Base-by-base conservation (phyloP, 306 rosid genomes). In the Lathyrus sativus region DNA sequence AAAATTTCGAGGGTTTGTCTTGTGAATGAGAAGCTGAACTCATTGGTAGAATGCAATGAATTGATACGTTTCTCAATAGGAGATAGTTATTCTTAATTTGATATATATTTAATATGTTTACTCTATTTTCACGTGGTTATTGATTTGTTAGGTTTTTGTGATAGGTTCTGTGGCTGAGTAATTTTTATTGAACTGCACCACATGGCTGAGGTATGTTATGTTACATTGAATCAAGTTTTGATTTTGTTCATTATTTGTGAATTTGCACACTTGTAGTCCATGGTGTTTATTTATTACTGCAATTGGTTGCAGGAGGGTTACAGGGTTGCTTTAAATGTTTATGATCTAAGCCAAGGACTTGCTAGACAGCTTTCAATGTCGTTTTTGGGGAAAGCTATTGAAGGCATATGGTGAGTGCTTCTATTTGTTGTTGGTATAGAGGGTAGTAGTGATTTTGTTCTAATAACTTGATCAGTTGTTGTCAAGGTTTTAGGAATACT, bases 271-370 rank as follows among this genome's bases (percentile, higher is more conserved):
- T 22, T 4, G 2, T 1, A 0, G 35, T 26, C 29, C 29, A 26
- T 26, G 29, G 4, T 63, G 56, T 51, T 19, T 19, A 62, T 29
- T 28, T 56, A 12, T 37, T 15, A 9, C 4, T 51, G 7, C 62
- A 28, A 51, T 18, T 72, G 48, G 39, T 82, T 70, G 74, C 90
- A 95, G 99, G 99, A 95, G 78, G 92, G 86, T 80, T 59, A 82
- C 72, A 84, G 85, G 81, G 99, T 95, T 65, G 78, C 70, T 50
- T 74, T 90, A 62, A 84, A 88, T 74, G 86, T 95, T 11, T 95
- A 95, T 76, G 99, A 95, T 54, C 71, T 95, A 22, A 95, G 99
- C 85, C 95, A 95, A 79, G 99, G 99, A 12, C 90, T 90, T 56
- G 99, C 99, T 14, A 81, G 81, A 49, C 96, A 90, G 78, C 89